Conservation (phyloP, 106 monocot species). For the Acanthochlamys bracteata region DNA sequence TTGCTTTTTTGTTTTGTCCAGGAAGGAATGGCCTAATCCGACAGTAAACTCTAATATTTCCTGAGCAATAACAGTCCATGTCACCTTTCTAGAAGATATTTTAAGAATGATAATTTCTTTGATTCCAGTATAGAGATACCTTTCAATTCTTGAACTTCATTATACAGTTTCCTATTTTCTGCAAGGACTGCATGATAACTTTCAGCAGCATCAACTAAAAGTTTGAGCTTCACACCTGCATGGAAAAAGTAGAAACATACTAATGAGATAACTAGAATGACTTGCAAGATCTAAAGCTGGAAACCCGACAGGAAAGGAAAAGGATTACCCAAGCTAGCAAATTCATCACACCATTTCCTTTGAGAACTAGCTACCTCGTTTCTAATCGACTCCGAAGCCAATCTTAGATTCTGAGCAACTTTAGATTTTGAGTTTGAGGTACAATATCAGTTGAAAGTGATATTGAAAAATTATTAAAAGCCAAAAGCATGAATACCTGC, state of each 20-base stretch:
- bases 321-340: slow-evolving; percentile 59
- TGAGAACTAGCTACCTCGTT: slow-evolving; percentile 45
- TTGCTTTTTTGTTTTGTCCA: slow-evolving; percentile 56
- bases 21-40: slow-evolving; percentile 90
- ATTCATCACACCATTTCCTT: slow-evolving; percentile 53
- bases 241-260: neutral
- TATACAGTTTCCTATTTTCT: slow-evolving; percentile 77
- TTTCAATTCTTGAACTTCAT: slow-evolving; percentile 94
- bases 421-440: neutral
- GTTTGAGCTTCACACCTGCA: slow-evolving; percentile 66
- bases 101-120: too few species aligned
- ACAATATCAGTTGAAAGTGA: slow-evolving; percentile 9
- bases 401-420: slow-evolving; percentile 43
- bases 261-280: too few species aligned
- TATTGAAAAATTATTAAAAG: too few species aligned
- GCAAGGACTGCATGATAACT: slow-evolving; percentile 81
- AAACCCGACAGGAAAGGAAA: too few species aligned
- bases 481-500: slow-evolving; percentile 43
- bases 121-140: slow-evolving; percentile 25
- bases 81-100: neutral
- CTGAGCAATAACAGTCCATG: slow-evolving; percentile 21
- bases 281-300: too few species aligned
- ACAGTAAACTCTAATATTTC: slow-evolving; percentile 96
- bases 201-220: slow-evolving; percentile 77
- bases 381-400: slow-evolving; percentile 55